Base-by-base conservation (phyloP, 768 basidiomycete genomes). In the Tephrocybe sp. region DNA sequence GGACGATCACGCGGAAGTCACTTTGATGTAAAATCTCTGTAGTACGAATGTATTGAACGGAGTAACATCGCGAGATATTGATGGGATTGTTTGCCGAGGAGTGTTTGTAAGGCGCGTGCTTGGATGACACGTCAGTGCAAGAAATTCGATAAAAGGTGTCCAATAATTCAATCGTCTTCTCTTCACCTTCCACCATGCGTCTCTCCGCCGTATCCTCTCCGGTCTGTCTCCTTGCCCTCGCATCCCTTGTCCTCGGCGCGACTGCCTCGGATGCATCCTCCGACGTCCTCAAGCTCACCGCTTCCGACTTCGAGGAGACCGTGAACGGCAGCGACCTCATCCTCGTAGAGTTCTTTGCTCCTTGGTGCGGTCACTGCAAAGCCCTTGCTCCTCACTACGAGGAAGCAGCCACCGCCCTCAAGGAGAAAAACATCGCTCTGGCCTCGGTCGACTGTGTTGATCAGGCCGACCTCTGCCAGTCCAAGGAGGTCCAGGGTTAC, bases 361-460 rank as follows among this genome's bases (percentile, higher is more conserved):
- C 88, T 55, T 92, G 88, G 88, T 94, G 92, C 65, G 92, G 93
- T 39, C 94, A 97, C 73, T 97, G 94, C 78, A 95, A 95, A 63
- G 89, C 92, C 27, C 78, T 97, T 45, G 93, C 92, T 18, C 94
- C 94, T 45, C 86, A 95, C 55, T 95, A 94, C 57, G 91, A 94
- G 65, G 85, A 89, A 66, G 95, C 97, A 3, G 94, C 97, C 1
- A 95, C 94, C 10, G 73, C 82, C 29, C 84, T 99, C 67, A 97
- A 95, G 74, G 87, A 86, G 56, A 89, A 85, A 66, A 77, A 77
- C 67, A 91, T 99, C 72, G 88, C 88, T 67, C 70, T 99, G 45
- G 94, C 94, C 57, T 95, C 97, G 65, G 94, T 98, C 43, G 93
- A 98, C 75, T 98, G 95, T 68, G 95, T 97, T 38, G 94, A 91